Base-by-base conservation (phyloP, 1,284 basidiomycete species). In the Heterobasidion occidentale region DNA sequence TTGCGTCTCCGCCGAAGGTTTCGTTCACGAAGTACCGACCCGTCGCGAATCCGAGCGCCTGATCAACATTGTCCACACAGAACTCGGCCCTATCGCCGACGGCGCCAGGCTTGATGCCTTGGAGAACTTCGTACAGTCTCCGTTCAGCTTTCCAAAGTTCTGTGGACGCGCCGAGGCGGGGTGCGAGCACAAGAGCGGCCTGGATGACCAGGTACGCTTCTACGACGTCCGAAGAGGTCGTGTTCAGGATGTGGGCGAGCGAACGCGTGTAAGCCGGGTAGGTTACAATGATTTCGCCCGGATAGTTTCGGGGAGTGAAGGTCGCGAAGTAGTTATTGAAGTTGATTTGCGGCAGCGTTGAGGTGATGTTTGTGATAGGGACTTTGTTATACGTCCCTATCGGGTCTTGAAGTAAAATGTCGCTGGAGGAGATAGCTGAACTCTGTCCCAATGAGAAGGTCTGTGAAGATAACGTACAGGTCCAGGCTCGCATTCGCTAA, bases 331-430 rank as follows among this genome's bases (percentile, higher is more conserved):
- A 98, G 35, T 83, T 77, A 0, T 81, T 76, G 72, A 97, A 92
- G 65, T 91, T 78, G 62, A 98, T 80, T 65, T 93, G 83, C 1
- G 88, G 80, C 15, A 98, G 74, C 4, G 86, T 74, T 8, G 78
- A 73, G n/a, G 86, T 83, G 53, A 96, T 76, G 54, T 89, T 85
- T 56, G 79, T 76, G 58, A 92, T 74, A 0, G 79, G 72, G 49
- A 81, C 78, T 2, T 94, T 94, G 70, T 99, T 98, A 75, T 99
- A 98, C 0, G 92, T 90, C 50, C 78, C 86, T 55, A 92, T 75
- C 0, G 95, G 96, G 67, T 98, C 80, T 76, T 91, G 77, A 63
- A 81, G 76, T 19, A 88, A 67, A 27, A 81, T 71, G 62, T 89
- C 87, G 36, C 84, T 85, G 61, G 19, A 53, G 56, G 33, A 36